Conservation (phyloP, 306 rosid genomes). For the Quercus engelmannii region DNA sequence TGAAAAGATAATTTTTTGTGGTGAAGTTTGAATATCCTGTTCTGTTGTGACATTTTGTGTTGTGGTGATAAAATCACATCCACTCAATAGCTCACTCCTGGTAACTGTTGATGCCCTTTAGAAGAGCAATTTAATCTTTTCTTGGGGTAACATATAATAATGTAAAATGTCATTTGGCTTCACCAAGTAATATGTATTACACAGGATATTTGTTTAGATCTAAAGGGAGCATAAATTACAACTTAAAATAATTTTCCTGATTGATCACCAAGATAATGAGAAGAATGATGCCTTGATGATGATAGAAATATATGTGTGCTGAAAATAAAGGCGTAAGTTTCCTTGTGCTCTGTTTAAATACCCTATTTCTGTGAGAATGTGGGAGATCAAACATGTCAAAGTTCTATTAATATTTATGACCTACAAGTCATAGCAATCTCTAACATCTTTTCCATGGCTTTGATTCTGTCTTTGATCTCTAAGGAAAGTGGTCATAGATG, state of each 20-base stretch:
- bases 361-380: neutral
- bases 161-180: neutral
- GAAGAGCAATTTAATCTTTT: neutral
- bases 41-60: neutral
- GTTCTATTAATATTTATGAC: neutral
- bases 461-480: no score
- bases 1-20: neutral
- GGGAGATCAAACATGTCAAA: neutral
- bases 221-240: neutral
- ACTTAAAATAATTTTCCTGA: neutral
- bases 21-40: neutral
- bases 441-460: no score
- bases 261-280: neutral
- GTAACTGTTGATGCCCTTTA: neutral
- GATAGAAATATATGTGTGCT: neutral
- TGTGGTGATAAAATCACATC: neutral
- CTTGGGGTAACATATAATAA: neutral
- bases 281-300: neutral
- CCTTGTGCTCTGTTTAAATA: neutral
- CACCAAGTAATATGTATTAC: neutral
- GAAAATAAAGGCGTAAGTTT: slow-evolving; percentile 16
- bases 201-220: neutral
- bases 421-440: no score
- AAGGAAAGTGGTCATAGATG: no score
- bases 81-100: neutral